Percentiles rank a stretch among this genome's conserved stretches.
phyloP scores from a whole-genome alignment of 805 yeast genomes.

The Lipomyces starkeyi region DNA sequence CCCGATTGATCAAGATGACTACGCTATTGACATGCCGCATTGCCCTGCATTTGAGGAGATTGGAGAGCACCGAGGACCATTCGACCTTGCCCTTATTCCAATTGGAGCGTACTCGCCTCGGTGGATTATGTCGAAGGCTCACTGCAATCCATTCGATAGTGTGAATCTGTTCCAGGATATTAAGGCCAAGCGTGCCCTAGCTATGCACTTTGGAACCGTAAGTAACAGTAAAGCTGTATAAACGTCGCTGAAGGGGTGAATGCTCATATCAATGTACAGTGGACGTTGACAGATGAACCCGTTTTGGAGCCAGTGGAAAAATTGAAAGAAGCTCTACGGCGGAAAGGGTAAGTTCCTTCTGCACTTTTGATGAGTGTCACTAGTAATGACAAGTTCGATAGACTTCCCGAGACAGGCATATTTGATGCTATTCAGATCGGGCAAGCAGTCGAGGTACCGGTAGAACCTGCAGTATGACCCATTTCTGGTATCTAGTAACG shows the following conservation, averaged over 20 bases:
- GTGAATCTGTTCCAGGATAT: constrained; percentile 30
- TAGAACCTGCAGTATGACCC: neutral
- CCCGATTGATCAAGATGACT: constrained; percentile 23
- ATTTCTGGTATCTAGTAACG: no score
- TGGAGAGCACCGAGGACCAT: constrained; percentile 31
- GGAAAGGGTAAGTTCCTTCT: constrained; percentile 8
- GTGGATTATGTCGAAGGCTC: constrained; percentile 33
- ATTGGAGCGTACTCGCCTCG: constrained; percentile 36
- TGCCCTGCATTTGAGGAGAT: constrained; percentile 33
- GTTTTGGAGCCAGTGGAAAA: constrained; percentile 29
- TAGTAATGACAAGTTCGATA: neutral
- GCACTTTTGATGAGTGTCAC: neutral
- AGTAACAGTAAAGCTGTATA: neutral
- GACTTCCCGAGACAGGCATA: constrained; percentile 21
- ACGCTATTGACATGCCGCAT: constrained; percentile 26
- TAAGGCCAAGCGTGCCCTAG: constrained; percentile 27
- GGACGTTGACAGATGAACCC: constrained; percentile 30
- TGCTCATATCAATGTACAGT: constrained; percentile 3
- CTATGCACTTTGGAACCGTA: constrained; percentile 34
- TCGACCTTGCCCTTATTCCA: constrained; percentile 31
- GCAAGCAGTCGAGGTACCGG: constrained; percentile 19
- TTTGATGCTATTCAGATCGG: constrained; percentile 27
- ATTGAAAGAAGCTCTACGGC: constrained; percentile 24
- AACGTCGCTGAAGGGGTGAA: neutral
- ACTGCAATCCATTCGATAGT: constrained; percentile 28